These are phyloP conservation scores for Fragaria ananassa DNA, from an alignment of 306 rosid species.

Conservation along the genomic window DNA sequence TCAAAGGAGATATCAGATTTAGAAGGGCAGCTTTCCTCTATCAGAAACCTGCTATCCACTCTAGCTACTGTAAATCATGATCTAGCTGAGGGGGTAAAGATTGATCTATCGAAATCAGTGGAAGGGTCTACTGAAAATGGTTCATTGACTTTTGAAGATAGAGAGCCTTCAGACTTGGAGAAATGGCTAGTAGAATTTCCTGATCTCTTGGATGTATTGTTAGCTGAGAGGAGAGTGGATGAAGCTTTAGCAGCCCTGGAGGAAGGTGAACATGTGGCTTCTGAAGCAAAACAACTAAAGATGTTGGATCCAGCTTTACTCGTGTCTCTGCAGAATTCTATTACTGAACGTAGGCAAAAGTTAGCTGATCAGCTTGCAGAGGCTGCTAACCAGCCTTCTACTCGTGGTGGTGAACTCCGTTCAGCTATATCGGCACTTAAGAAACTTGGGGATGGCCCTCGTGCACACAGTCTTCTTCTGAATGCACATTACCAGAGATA, in stretches of 20 bases:
- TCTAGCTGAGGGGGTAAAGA: slow-evolving; percentile 84
- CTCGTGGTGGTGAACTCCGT: slow-evolving; percentile 90
- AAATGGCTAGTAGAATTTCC: slow-evolving; percentile 92
- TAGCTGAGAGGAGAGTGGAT: slow-evolving; percentile 93
- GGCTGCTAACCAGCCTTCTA: slow-evolving; percentile 99
- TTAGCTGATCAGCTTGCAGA: slow-evolving; percentile 98
- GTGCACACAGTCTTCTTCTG: slow-evolving; percentile 84
- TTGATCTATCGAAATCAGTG: slow-evolving; percentile 53
- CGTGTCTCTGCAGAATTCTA: slow-evolving; percentile 61
- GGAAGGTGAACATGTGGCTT: slow-evolving; percentile 80
- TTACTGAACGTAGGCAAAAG: slow-evolving; percentile 63
- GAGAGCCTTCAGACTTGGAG: slow-evolving; percentile 67
- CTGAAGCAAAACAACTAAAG: slow-evolving; percentile 68
- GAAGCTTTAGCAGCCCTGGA: slow-evolving; percentile 86
- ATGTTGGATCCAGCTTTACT: slow-evolving; percentile 52
- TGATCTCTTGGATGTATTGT: slow-evolving; percentile 85
- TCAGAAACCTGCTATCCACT: slow-evolving; percentile 91
- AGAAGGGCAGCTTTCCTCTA: slow-evolving; percentile 94
- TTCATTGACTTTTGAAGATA: slow-evolving; percentile 46
- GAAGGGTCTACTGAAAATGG: slow-evolving; percentile 45
- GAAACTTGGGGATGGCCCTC: slow-evolving; percentile 91
- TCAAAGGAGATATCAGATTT: slow-evolving; percentile 97
- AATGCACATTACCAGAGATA: slow-evolving; percentile 87
- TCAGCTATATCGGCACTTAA: slow-evolving; percentile 86
- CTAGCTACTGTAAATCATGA: slow-evolving; percentile 95